Evolutionary conservation across 2,329 filamentous ascomycete species (phyloP).

Genomic region (Xylariaceae sp.): DNA sequence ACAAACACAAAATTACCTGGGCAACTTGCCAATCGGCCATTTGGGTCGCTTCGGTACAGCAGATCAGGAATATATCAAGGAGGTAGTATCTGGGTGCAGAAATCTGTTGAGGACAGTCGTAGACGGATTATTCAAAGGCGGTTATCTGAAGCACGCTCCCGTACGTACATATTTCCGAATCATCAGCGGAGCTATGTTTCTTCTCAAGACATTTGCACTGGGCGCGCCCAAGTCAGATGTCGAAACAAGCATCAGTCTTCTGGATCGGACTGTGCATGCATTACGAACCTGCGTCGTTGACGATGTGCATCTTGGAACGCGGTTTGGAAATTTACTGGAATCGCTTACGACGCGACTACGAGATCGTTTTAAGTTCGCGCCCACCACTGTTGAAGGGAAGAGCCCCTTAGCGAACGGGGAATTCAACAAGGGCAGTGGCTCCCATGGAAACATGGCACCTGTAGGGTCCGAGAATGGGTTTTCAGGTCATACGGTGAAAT

Average conservation of each 20-base stretch:
- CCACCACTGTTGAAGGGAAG: constrained; percentile 43
- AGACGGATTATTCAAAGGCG: constrained; percentile 67
- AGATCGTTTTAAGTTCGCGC: constrained; percentile 67
- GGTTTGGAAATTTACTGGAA: constrained; percentile 78
- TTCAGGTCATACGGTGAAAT: constrained; percentile 25
- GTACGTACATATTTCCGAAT: constrained; percentile 84
- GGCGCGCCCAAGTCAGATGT: constrained; percentile 76
- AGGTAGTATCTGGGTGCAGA: constrained; percentile 73
- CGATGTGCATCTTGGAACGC: constrained; percentile 78
- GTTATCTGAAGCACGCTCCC: constrained; percentile 76
- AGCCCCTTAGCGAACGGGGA: constrained; percentile 38
- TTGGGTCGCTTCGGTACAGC: constrained; percentile 60
- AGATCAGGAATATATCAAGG: constrained; percentile 68
- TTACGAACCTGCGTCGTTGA: constrained; percentile 76
- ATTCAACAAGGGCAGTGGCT: constrained; percentile 25
- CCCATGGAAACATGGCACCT: constrained; percentile 31
- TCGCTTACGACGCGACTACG: constrained; percentile 70
- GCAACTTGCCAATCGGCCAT: constrained; percentile 59
- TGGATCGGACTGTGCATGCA: constrained; percentile 70
- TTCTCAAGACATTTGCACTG: constrained; percentile 79
- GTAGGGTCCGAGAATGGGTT: constrained; percentile 30
- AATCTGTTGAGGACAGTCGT: constrained; percentile 75
- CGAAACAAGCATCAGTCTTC: constrained; percentile 67
- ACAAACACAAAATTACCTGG: constrained; percentile 61
- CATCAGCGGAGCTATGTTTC: constrained; percentile 78